Evolutionary conservation across 106 monocot genomes (phyloP).

Genomic region (Agapanthus africanus): DNA sequence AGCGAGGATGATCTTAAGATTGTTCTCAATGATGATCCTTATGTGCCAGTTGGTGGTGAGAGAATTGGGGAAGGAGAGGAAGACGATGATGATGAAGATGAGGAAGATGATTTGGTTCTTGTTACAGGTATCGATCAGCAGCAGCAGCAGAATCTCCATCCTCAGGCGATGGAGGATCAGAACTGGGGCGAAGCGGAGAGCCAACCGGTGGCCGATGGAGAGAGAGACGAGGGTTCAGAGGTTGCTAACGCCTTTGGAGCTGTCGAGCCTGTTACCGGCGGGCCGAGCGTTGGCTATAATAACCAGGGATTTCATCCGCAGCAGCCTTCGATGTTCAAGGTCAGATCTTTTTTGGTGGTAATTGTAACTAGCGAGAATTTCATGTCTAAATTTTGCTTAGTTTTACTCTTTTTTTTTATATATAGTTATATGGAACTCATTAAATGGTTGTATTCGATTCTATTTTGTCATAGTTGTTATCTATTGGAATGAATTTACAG

Average conservation of each 20-base stretch:
- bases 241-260: conserved; percentile 23
- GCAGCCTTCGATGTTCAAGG: conserved; percentile 93
- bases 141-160: conserved; percentile 6
- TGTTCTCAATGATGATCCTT: conserved; percentile 83
- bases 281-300: conserved; percentile 43
- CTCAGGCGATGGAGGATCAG: conserved; percentile 46
- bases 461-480: neutral
- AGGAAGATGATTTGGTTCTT: conserved; percentile 14
- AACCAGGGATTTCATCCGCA: no score
- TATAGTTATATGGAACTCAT: neutral
- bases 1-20: conserved; percentile 90
- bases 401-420: neutral
- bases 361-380: neutral
- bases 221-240: conserved; percentile 50
- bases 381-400: neutral
- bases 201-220: conserved; percentile 50
- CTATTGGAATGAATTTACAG: neutral
- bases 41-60: no score
- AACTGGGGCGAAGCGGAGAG: conserved; percentile 63
- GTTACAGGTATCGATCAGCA: no score
- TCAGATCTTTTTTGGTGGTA: conserved; percentile 28
- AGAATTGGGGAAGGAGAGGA: no score
- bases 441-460: neutral
- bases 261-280: conserved; percentile 14
- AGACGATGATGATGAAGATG: conserved; percentile 38